Evolutionary conservation across 2,329 filamentous ascomycete species (phyloP), one percentile per base, ranked within the genome.

Genomic region (Cladosporium sp.): DNA sequence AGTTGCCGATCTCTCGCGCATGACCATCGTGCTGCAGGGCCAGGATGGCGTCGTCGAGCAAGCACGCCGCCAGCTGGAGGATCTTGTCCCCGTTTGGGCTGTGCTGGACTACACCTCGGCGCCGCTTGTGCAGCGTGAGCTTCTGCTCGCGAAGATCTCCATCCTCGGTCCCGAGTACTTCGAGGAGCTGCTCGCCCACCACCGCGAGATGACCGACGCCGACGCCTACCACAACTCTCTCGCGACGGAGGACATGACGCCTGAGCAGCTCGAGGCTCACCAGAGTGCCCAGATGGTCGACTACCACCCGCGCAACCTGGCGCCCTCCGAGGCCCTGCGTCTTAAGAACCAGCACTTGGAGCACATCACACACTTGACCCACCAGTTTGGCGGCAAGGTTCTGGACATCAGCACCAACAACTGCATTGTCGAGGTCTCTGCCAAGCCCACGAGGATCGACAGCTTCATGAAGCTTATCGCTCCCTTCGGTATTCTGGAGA

Each of bases 41-140:
- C 91, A 96, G 73, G 93, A 97, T 65, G 92, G 92, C 51, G 92
- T 97, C 34, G 90, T 98, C 28, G 93, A 98, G 78, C 93, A 98
- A 75, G 93, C 93, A 52, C 84, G 93, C 59, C 81, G 93, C 58
- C 93, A 98, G 75, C 78, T 98, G 53, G 93, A 98, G 74, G 93
- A 98, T 66, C 77, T 98, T 46, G 93, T 98, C 19, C 93, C 93
- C 19, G 93, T 98, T 54, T 98, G 93, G 93, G 93, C 93, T 49
- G 93, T 98, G 33, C 77, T 98, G 54, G 93, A 98, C 74, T 98
- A 98, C 75, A 97, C 91, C 55, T 81, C 84, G 56, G 85, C 93
- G 4, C 89, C 93, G 2, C 83, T 98, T 19, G 93, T 98, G 16
- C 93, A 98, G 80, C 86, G 93, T 58, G 93, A 98, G 73, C 79